Conservation (phyloP, 805 yeast genomes). For the Candida boleticola region DNA sequence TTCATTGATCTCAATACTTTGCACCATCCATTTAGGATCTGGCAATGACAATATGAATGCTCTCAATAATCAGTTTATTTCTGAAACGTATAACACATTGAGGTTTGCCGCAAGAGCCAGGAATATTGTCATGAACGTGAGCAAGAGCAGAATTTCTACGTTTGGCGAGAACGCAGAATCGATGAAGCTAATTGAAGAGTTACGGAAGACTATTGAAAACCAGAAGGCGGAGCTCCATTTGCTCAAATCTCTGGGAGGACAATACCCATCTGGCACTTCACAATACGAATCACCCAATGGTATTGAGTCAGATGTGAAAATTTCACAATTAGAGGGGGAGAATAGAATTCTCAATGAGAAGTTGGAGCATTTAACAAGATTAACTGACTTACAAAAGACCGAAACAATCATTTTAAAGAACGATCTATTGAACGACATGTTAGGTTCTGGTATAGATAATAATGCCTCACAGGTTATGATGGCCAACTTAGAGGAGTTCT, state of each 20-base stretch:
- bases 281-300: not conserved
- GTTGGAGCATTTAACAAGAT: conserved; percentile 64
- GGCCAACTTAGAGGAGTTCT: conserved; percentile 48
- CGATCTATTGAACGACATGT: conserved; percentile 57
- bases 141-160: conserved; percentile 42
- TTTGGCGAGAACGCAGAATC: conserved; percentile 44
- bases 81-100: conserved; percentile 83
- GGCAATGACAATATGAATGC: conserved; percentile 9
- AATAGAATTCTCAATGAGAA: conserved; percentile 62
- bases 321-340: conserved; percentile 51
- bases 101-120: conserved; percentile 94
- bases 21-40: conserved; percentile 74
- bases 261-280: not conserved
- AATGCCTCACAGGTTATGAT: conserved; percentile 40
- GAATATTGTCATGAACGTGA: conserved; percentile 71
- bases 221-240: conserved; percentile 53
- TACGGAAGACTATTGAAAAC: conserved; percentile 58
- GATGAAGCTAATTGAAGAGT: conserved; percentile 45
- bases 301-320: conserved; percentile 10
- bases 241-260: conserved; percentile 21
- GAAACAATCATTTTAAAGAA: conserved; percentile 56
- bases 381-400: conserved; percentile 58
- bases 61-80: conserved; percentile 42
- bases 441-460: conserved; percentile 42
- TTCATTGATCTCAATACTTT: conserved; percentile 77